phyloP scores from a whole-genome alignment of 1,284 basidiomycete species.

The Moniliophthora roreri region DNA sequence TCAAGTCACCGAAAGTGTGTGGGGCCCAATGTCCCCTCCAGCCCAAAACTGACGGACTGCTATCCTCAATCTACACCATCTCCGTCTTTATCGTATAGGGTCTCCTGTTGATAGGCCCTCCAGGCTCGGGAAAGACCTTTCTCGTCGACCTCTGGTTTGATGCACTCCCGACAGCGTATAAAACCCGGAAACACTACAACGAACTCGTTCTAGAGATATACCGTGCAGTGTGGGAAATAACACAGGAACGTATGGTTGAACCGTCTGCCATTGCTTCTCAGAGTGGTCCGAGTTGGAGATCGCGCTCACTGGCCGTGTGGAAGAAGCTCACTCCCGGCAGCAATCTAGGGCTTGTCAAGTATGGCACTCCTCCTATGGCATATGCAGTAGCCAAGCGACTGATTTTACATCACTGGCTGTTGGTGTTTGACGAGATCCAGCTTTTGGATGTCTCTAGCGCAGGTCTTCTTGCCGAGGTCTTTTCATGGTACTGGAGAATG shows the following conservation, averaged over 20 bases:
- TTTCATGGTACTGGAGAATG: conserved; percentile 76
- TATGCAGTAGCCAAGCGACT: conserved; percentile 47
- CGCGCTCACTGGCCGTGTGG: conserved; percentile 6
- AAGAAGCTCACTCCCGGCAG: neutral
- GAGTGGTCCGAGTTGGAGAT: conserved; percentile 6
- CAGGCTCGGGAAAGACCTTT: conserved; percentile 77
- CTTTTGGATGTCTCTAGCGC: conserved; percentile 71
- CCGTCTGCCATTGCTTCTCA: neutral
- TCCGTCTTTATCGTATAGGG: conserved; percentile 43
- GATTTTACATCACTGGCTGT: conserved; percentile 51
- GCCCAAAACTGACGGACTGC: conserved; percentile 18
- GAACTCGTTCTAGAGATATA: conserved; percentile 71
- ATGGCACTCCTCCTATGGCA: conserved; percentile 20
- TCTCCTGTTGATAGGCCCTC: conserved; percentile 74
- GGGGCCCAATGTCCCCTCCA: conserved; percentile 57
- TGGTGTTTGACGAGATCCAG: conserved; percentile 74
- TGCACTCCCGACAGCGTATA: conserved; percentile 56
- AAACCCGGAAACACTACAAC: conserved; percentile 67
- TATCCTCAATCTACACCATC: neutral
- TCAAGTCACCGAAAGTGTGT: conserved; percentile 13
- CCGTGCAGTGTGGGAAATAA: conserved; percentile 60
- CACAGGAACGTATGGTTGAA: conserved; percentile 41
- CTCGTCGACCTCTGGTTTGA: conserved; percentile 68
- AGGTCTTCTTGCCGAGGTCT: conserved; percentile 64
- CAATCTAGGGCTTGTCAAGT: neutral